Percentiles rank a stretch among this genome's conserved stretches.
Conservation (phyloP, 441 rosid species). For the Melastoma candidum region DNA sequence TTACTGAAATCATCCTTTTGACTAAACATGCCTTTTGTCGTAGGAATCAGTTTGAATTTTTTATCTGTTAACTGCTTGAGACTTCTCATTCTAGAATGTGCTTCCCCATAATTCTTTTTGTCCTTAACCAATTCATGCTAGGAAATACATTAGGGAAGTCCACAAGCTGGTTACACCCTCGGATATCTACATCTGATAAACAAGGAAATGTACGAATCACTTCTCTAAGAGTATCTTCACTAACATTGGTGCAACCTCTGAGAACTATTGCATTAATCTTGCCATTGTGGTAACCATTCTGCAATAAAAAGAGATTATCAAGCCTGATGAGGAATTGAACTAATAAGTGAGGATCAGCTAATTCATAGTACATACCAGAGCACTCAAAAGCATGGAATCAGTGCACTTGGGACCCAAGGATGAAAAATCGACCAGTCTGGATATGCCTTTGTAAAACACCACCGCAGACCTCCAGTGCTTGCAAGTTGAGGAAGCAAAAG, state of each 20-base stretch:
- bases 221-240: slow-evolving; percentile 61
- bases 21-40: slow-evolving; percentile 32
- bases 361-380: slow-evolving; percentile 49
- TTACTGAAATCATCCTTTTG: slow-evolving; percentile 84
- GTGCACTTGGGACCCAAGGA: slow-evolving; percentile 68
- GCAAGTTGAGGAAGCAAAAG: slow-evolving; percentile 79
- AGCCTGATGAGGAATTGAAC: slow-evolving; percentile 13
- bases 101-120: slow-evolving; percentile 37
- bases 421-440: slow-evolving; percentile 75
- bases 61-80: slow-evolving; percentile 57
- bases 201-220: slow-evolving; percentile 49
- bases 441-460: slow-evolving; percentile 63
- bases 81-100: slow-evolving; percentile 47
- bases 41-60: slow-evolving; percentile 26
- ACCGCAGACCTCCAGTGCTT: slow-evolving; percentile 89
- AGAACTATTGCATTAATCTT: slow-evolving; percentile 65
- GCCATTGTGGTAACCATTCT: slow-evolving; percentile 75
- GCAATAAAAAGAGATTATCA: slow-evolving; percentile 33
- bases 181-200: slow-evolving; percentile 65
- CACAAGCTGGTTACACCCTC: slow-evolving; percentile 83
- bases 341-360: neutral
- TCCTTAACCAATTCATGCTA: slow-evolving; percentile 57
- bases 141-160: slow-evolving; percentile 53
- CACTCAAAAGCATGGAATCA: slow-evolving; percentile 47
- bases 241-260: slow-evolving; percentile 70